Base-by-base conservation (phyloP, 2,329 filamentous ascomycete genomes). In the Calonectria pseudoturangicola region DNA sequence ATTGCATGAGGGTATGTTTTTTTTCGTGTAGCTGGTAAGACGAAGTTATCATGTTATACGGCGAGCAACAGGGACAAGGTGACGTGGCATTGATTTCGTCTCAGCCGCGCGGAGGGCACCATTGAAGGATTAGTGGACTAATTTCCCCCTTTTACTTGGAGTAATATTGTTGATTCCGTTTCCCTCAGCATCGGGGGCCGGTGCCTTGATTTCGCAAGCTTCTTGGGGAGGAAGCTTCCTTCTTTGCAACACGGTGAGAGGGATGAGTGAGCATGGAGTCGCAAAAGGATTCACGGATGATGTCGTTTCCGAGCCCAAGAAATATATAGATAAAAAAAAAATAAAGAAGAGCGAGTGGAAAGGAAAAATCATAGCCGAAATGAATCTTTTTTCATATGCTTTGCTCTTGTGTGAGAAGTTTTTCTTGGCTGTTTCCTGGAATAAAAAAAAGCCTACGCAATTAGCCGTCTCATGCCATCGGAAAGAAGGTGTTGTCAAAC, bases 11-110 rank as follows among this genome's bases (percentile, higher is more conserved):
- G 15, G 7, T 41, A 25, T 27, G 33, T 18, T 41, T 39, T 60
- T 27, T n/a, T 33, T n/a, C 33, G 39, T 25, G 33, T 25, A 41
- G 21, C 21, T 60, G 12, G 36, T 60, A 41, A 60, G 33, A 60
- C 25, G 54, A 41, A 41, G 7, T 27, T 41, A 27, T 60, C 13
- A 36, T 60, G 54, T 16, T 28, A 39, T 41, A 60, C 36, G 36
- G 16, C 13, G 3, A 39, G 6, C 2, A 12, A 25, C 33, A 8
- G 33, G 54, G 36, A 60, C 39, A 41, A 41, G 36, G 30, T 25
- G 54, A 41, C 54, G 54, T 60, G 54, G 33, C 54, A 41, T 18
- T 27, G 54, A 41, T 27, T 41, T 36, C 33, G 30, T 58, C 54
- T 39, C 54, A 39, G 36, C 21, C 33, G 33, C 36, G 54, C 54